Conservation (phyloP, 1,284 basidiomycete genomes). For the Bondarzewia mesenterica region DNA sequence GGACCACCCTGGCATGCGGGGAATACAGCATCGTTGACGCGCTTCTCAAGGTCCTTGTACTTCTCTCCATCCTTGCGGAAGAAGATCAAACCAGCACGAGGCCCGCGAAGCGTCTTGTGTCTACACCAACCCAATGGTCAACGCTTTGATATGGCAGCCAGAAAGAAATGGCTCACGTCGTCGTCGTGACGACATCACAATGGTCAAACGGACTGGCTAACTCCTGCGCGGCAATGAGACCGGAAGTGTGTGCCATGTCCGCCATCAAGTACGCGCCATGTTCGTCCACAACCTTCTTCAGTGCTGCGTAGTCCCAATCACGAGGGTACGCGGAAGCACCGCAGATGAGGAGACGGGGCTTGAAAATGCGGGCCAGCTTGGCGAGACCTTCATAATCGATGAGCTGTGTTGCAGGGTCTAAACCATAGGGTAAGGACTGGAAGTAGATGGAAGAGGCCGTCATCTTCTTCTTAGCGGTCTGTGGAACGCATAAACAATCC, state of each 20-base stretch:
- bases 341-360: constrained; percentile 94
- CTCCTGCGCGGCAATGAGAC: constrained; percentile 91
- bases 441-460: constrained; percentile 99
- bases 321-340: constrained; percentile 98
- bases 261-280: constrained; percentile 92
- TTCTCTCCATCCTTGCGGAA: constrained; percentile 91
- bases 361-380: constrained; percentile 91
- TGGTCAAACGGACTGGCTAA: constrained; percentile 92
- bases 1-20: constrained; percentile 99
- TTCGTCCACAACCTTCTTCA: constrained; percentile 79
- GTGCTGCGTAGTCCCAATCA: constrained; percentile 90
- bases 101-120: constrained; percentile 98
- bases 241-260: constrained; percentile 97
- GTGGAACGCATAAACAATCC: constrained; percentile 6
- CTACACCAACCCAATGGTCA: constrained; percentile 26
- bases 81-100: constrained; percentile 97
- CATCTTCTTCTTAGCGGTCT: constrained; percentile 99
- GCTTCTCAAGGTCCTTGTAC: constrained; percentile 81
- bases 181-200: constrained; percentile 97
- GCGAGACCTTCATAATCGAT: constrained; percentile 87
- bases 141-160: constrained; percentile 1
- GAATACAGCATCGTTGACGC: constrained; percentile 98
- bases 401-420: constrained; percentile 79
- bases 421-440: constrained; percentile 96
- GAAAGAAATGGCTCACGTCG: constrained; percentile 55